Percentiles rank a stretch among this genome's conserved stretches.
These are phyloP conservation scores for Rosa chinensis DNA, from an alignment of 306 rosid species.

Conservation along the genomic window DNA sequence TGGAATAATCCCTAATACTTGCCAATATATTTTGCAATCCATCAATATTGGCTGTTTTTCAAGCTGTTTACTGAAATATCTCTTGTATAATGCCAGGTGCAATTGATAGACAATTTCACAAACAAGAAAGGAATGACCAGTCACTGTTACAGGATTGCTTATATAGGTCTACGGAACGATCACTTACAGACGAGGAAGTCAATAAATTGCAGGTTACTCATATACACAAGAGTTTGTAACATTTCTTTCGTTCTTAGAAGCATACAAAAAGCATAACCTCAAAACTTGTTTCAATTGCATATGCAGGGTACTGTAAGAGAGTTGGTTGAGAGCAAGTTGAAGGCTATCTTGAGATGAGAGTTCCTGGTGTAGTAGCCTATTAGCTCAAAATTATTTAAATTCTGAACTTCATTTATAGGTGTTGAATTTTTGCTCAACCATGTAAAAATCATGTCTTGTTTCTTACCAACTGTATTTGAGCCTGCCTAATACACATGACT, in stretches of 20 bases:
- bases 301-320: slow-evolving; percentile 47
- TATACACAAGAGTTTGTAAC: too few relatives aligned
- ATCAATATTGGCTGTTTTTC: not conserved
- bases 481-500: not conserved
- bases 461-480: not conserved
- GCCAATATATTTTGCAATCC: not conserved
- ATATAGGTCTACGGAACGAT: slow-evolving; percentile 94
- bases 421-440: not conserved
- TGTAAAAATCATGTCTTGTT: not conserved
- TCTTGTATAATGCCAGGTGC: slow-evolving; percentile 52
- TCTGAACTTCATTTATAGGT: not conserved
- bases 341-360: slow-evolving; percentile 40
- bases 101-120: slow-evolving; percentile 87
- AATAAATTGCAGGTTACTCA: slow-evolving; percentile 53
- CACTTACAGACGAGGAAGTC: slow-evolving; percentile 92
- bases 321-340: slow-evolving; percentile 46
- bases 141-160: slow-evolving; percentile 90
- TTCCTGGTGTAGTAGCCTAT: not conserved
- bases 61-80: not conserved
- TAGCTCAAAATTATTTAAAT: not conserved
- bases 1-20: not conserved
- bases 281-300: not conserved
- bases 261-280: not conserved
- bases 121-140: slow-evolving; percentile 96
- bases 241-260: not conserved